phyloP scores from a whole-genome alignment of 495 filamentous ascomycete species.

The Cudoniella acicularis region DNA sequence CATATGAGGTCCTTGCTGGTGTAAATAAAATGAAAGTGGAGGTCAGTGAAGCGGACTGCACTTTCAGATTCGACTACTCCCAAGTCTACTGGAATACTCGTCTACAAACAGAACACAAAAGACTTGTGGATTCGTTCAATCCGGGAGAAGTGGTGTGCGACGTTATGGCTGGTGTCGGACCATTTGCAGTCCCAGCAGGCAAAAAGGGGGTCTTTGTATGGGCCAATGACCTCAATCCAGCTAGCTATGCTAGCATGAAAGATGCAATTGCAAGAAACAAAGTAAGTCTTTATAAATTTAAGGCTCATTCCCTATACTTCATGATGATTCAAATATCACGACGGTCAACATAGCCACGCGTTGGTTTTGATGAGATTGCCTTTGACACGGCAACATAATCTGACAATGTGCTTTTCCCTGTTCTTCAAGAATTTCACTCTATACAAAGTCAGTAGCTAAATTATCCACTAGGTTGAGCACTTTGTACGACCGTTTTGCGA shows the following conservation, averaged over 20 bases:
- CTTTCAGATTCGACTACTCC: slow-evolving; percentile 68
- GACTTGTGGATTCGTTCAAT: slow-evolving; percentile 73
- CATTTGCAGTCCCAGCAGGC: slow-evolving; percentile 89
- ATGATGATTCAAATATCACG: slow-evolving; percentile 21
- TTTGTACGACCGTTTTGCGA: slow-evolving; percentile 76
- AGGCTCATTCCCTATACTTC: not conserved
- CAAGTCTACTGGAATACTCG: slow-evolving; percentile 98
- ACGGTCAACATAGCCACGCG: slow-evolving; percentile 13
- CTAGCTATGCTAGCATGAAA: slow-evolving; percentile 67
- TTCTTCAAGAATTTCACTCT: not conserved
- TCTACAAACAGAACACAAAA: slow-evolving; percentile 80
- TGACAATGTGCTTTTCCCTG: slow-evolving; percentile 2
- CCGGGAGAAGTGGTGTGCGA: slow-evolving; percentile 89
- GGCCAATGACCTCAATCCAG: slow-evolving; percentile 96
- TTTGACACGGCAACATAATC: slow-evolving; percentile 12
- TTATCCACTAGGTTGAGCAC: slow-evolving; percentile 48
- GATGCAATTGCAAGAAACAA: slow-evolving; percentile 76
- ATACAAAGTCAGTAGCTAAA: slow-evolving; percentile 2
- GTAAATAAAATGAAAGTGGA: slow-evolving; percentile 75
- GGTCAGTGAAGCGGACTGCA: slow-evolving; percentile 59
- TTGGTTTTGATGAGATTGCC: slow-evolving; percentile 9
- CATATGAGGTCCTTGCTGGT: slow-evolving; percentile 86
- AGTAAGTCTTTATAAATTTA: slow-evolving; percentile 34
- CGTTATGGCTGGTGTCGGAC: slow-evolving; percentile 96
- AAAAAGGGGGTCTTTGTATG: slow-evolving; percentile 89